Conservation (phyloP, 2,329 filamentous ascomycete genomes). For the Penicillium paneum region DNA sequence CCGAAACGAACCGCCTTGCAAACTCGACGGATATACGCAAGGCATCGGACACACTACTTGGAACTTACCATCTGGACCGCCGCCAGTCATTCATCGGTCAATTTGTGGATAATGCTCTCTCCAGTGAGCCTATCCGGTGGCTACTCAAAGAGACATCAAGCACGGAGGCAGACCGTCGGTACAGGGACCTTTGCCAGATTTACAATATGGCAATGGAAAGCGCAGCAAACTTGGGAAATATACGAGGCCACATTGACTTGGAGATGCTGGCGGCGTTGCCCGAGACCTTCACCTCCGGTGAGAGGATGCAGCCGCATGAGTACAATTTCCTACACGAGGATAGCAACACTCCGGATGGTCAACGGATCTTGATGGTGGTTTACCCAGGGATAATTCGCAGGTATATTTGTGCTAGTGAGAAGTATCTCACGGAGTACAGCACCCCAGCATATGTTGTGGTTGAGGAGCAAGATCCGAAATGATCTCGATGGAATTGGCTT, state of each 20-base stretch:
- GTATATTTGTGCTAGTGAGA: fast-evolving
- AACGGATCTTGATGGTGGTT: neutral
- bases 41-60: neutral
- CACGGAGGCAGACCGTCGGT: neutral
- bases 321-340: too few species aligned
- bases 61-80: neutral
- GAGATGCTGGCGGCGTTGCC: neutral
- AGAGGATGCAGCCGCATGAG: neutral
- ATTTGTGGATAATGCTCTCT: neutral
- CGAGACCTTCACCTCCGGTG: neutral
- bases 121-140: neutral
- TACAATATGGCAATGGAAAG: neutral
- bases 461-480: neutral
- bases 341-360: neutral
- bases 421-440: neutral
- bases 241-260: neutral
- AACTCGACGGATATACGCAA: neutral
- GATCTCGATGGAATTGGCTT: neutral
- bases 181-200: neutral
- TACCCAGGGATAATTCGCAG: neutral
- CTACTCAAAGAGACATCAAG: neutral
- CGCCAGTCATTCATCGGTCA: neutral
- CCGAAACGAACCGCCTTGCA: neutral
- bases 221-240: neutral
- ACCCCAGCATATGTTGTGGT: neutral